Percentiles rank a stretch among this genome's conserved stretches.
These are phyloP conservation scores for Trichoderma simmonsii DNA, from an alignment of 2,329 filamentous ascomycete species.

Conservation along the genomic window DNA sequence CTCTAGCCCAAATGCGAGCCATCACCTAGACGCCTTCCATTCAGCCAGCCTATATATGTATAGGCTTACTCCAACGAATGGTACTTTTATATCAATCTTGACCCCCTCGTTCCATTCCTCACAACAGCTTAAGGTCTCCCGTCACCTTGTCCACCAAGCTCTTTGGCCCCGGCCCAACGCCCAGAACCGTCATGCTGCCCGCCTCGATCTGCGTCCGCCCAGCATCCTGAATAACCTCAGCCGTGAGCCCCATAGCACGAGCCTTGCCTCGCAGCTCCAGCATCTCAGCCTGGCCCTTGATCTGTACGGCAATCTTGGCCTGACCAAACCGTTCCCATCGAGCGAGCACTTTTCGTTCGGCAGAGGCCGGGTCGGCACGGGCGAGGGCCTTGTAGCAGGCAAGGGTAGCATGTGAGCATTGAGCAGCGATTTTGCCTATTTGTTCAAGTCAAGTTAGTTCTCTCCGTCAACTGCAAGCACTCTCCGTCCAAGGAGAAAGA, in stretches of 20 bases:
- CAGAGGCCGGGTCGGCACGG: slow-evolving; percentile 50
- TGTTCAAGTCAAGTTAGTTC: not conserved
- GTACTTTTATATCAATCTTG: not conserved
- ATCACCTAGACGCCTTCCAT: slow-evolving; percentile 8
- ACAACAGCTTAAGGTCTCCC: slow-evolving; percentile 79
- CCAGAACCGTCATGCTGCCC: slow-evolving; percentile 88
- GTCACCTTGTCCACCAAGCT: slow-evolving; percentile 85
- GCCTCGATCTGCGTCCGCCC: slow-evolving; percentile 94
- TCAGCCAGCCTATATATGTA: not conserved
- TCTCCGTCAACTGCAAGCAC: not conserved
- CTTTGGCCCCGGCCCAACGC: slow-evolving; percentile 77
- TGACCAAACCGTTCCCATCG: slow-evolving; percentile 87
- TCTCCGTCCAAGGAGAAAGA: not conserved
- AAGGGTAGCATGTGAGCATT: slow-evolving; percentile 92
- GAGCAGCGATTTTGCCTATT: slow-evolving; percentile 89
- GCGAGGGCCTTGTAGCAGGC: slow-evolving; percentile 90
- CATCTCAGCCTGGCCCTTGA: slow-evolving; percentile 81
- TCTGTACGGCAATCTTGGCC: slow-evolving; percentile 89
- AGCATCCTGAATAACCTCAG: slow-evolving; percentile 91
- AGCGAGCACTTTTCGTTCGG: slow-evolving; percentile 62
- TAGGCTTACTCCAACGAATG: not conserved
- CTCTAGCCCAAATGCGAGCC: not conserved
- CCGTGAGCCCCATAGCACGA: slow-evolving; percentile 77
- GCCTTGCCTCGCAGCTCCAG: slow-evolving; percentile 72
- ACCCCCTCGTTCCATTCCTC: slow-evolving; percentile 20